Evolutionary conservation across 2,329 filamentous ascomycete species (phyloP).

Genomic region (Aspergillus spinulosporus): DNA sequence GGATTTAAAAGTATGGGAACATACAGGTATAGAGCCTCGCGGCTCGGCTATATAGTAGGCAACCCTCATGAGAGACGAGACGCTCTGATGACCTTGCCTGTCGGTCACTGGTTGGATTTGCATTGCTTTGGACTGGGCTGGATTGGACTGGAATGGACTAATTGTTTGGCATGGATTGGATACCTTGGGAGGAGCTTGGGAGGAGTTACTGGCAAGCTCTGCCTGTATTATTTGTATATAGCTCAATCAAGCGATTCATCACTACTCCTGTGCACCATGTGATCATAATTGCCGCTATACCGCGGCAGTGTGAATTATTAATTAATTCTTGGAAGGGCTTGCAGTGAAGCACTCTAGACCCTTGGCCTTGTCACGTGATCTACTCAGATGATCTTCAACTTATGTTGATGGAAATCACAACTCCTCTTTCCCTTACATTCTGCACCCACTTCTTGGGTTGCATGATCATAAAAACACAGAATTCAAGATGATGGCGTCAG

Average conservation of each 20-base stretch:
- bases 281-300: neutral
- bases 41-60: constrained; percentile 14
- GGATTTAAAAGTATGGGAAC: constrained; percentile 16
- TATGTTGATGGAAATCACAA: neutral
- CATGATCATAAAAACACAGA: neutral
- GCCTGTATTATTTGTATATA: constrained; percentile 18
- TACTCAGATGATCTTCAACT: neutral
- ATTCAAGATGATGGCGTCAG: neutral
- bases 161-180: constrained; percentile 6
- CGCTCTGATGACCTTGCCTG: constrained; percentile 8
- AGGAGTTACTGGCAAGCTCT: constrained; percentile 8
- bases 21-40: constrained; percentile 19
- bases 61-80: constrained; percentile 2
- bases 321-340: neutral
- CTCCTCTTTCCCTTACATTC: neutral
- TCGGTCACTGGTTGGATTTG: constrained; percentile 4
- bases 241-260: neutral
- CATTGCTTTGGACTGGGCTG: constrained; percentile 2
- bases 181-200: constrained; percentile 8
- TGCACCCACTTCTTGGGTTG: neutral
- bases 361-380: neutral
- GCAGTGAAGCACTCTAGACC: neutral
- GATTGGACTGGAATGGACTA: neutral
- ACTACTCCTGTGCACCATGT: neutral
- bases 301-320: neutral